Evolutionary conservation across 148 eudicot genomes (phyloP), one percentile per base, ranked within the genome.

Genomic region (Gaultheria prostrata): DNA sequence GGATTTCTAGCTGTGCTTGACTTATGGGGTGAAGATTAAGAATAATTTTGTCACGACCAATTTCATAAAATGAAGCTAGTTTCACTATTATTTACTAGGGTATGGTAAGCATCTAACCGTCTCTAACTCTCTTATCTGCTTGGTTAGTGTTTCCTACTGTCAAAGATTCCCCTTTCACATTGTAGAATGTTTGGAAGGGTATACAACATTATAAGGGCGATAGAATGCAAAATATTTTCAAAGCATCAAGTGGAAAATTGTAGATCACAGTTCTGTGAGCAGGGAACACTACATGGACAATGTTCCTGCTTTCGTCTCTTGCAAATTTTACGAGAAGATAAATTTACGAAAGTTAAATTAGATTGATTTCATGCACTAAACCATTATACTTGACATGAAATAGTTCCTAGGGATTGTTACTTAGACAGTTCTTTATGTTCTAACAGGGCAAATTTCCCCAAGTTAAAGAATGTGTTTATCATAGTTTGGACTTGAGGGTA

Each of bases 401-500:
- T 49, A 49, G 46, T 24, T 46, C 32, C 54, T 76, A 4, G 32
- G 26, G 30, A 74, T 21, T 76, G 79, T 13, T 12, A 49, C 51
- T 20, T 20, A 3, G 26, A 39, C 77, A 21, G 28, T 73, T 73
- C 30, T 73, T 43, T 35, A 20, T 43, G 14, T 35, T 73, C 5
- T n/a, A 76, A 4, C 56, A 26, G 24, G 79, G 35, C 4, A 49
- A 26, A 26, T 76, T 76, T 50, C 46, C 15, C 17, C 7, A 32
- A 51, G 39, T 14, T 28, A 51, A 30, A 28, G 28, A 28, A 32
- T 13, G 21, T 78, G 45, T 48, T 77, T 53, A 53, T 77, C 54
- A 7, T 78, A 54, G 43, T 71, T 69, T 69, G 9, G 77, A 26
- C 48, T 70, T 71, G 83, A 43, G 65, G 45, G 30, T 71, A 54